Percentiles rank a stretch among this genome's conserved stretches.
phyloP scores from a whole-genome alignment of 2,329 filamentous ascomycete species.

The Juglanconis sp. region DNA sequence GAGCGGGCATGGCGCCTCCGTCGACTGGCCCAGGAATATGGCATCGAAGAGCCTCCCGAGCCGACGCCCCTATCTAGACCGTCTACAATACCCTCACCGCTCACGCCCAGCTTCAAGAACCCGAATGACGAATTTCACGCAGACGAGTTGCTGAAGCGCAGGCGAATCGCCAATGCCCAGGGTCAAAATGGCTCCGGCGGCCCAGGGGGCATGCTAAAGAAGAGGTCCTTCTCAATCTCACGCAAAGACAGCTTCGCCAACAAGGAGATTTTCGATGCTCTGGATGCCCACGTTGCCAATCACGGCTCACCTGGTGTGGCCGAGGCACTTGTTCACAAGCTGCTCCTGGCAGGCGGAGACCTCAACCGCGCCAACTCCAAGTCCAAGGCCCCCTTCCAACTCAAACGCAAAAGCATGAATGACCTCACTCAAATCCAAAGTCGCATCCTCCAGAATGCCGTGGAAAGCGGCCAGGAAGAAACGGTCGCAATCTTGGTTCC shows the following conservation, averaged over 20 bases:
- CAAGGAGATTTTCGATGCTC: slow-evolving; percentile 49
- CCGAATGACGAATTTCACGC: slow-evolving; percentile 49
- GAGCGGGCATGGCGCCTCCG: slow-evolving; percentile 46
- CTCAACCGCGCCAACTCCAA: slow-evolving; percentile 45
- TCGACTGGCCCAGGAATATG: slow-evolving; percentile 49
- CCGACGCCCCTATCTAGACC: slow-evolving; percentile 40
- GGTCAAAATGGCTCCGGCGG: slow-evolving; percentile 26
- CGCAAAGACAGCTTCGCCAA: slow-evolving; percentile 50
- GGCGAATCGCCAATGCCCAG: slow-evolving; percentile 32
- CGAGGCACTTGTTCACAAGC: slow-evolving; percentile 51
- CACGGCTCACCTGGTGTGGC: slow-evolving; percentile 51
- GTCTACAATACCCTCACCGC: slow-evolving; percentile 22
- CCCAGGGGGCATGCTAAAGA: slow-evolving; percentile 25
- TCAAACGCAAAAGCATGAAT: slow-evolving; percentile 48
- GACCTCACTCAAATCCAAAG: slow-evolving; percentile 49
- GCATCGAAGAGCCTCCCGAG: slow-evolving; percentile 39
- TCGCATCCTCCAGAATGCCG: slow-evolving; percentile 48
- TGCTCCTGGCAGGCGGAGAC: slow-evolving; percentile 48
- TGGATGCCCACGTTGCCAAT: slow-evolving; percentile 47
- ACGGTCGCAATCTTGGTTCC: slow-evolving; percentile 53
- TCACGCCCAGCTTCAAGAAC: slow-evolving; percentile 41
- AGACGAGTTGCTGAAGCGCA: slow-evolving; percentile 52
- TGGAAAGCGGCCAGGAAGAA: slow-evolving; percentile 47
- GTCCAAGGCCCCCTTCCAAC: slow-evolving; percentile 45
- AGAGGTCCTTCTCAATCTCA: slow-evolving; percentile 43